phyloP scores from a whole-genome alignment of 306 rosid species.

The Castanospermum australe region DNA sequence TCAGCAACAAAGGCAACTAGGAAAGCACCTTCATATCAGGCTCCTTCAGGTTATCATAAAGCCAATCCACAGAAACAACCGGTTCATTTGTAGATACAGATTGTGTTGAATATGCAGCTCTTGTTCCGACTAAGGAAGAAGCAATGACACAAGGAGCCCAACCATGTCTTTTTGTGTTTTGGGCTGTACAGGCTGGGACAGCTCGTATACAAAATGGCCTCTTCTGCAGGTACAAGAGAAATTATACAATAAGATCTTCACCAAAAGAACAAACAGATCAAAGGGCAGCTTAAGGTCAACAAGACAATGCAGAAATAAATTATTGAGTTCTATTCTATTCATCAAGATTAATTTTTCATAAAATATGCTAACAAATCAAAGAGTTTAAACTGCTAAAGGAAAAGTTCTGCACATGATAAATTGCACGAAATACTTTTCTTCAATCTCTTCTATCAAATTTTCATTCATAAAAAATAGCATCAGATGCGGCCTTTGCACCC shows the following conservation, averaged over 20 bases:
- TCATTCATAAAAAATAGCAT: background rate
- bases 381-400: background rate
- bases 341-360: background rate
- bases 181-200: slow-evolving; percentile 34
- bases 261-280: background rate
- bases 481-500: background rate
- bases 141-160: slow-evolving; percentile 56
- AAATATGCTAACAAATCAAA: background rate
- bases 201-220: slow-evolving; percentile 32
- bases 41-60: slow-evolving; percentile 73
- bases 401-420: background rate
- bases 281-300: background rate
- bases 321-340: background rate
- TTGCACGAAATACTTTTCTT: background rate
- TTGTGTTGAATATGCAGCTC: slow-evolving; percentile 60
- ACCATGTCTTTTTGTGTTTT: slow-evolving; percentile 35
- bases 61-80: slow-evolving; percentile 95
- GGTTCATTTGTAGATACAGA: slow-evolving; percentile 64
- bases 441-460: slow-evolving; percentile 16
- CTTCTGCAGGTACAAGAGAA: slow-evolving; percentile 52
- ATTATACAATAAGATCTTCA: background rate
- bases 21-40: slow-evolving; percentile 74
- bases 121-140: slow-evolving; percentile 53
- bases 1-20: slow-evolving; percentile 1
- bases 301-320: slow-evolving; percentile 1